Evolutionary conservation across 352 stramenopile genomes (phyloP).

Genomic region (Peronosclerospora sorghi): DNA sequence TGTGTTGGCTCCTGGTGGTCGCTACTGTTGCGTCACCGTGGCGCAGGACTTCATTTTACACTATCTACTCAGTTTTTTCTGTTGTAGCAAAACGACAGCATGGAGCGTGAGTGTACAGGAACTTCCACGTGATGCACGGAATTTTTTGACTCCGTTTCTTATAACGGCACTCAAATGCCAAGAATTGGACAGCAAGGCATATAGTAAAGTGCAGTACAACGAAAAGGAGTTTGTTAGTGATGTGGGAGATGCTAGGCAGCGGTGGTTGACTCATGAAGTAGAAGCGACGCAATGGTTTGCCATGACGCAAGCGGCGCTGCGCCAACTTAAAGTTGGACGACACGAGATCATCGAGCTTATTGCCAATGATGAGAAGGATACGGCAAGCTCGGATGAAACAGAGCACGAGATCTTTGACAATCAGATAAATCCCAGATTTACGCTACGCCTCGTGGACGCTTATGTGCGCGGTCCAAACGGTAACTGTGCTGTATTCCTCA

Average conservation of each 20-base stretch:
- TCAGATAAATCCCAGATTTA: slow-evolving; percentile 40
- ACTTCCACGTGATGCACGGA: slow-evolving; percentile 27
- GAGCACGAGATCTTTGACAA: slow-evolving; percentile 1
- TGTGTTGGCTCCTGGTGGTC: slow-evolving; percentile 41
- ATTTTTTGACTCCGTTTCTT: slow-evolving; percentile 48
- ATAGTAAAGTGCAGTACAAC: slow-evolving; percentile 31
- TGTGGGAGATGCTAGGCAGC: slow-evolving; percentile 16
- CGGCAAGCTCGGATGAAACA: slow-evolving; percentile 1
- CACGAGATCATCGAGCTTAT: slow-evolving; percentile 52
- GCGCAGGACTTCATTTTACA: slow-evolving; percentile 67
- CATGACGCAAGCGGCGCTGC: slow-evolving; percentile 38
- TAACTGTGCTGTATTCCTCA: slow-evolving; percentile 58
- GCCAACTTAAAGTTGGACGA: slow-evolving; percentile 36
- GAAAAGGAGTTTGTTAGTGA: slow-evolving; percentile 28
- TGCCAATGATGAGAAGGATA: slow-evolving; percentile 25
- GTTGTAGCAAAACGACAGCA: slow-evolving; percentile 2
- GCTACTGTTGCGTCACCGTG: slow-evolving; percentile 74
- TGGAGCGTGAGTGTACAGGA: slow-evolving; percentile 33
- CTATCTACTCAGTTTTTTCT: slow-evolving; percentile 47
- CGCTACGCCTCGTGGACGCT: slow-evolving; percentile 47
- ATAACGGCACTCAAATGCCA: slow-evolving; percentile 27
- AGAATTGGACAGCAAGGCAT: slow-evolving; percentile 8
- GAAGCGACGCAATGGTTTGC: slow-evolving; percentile 50
- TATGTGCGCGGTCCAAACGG: slow-evolving; percentile 35
- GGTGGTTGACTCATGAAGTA: slow-evolving; percentile 45